Evolutionary conservation across 2,329 filamentous ascomycete species (phyloP), one percentile per base, ranked within the genome.

Genomic region (Pseudogymnoascus sp.): DNA sequence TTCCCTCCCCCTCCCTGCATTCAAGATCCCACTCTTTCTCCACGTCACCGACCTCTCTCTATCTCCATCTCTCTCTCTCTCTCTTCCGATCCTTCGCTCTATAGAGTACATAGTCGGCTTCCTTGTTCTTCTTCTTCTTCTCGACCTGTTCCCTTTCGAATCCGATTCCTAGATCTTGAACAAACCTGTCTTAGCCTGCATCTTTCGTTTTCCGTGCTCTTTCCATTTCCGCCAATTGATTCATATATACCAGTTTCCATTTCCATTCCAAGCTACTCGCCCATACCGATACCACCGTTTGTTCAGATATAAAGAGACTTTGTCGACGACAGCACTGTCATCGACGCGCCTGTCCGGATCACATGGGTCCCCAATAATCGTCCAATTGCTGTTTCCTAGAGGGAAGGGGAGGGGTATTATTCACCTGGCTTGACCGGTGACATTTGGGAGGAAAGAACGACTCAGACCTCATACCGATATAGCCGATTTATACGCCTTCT

Each of bases 251-350:
- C 50, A 33, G 50, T 31, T 31, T 1, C 50, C 50, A 33, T 56
- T 56, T 31, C 10, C 25, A 18, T 33, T 18, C n/a, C 3, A 3
- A 31, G 25, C n/a, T 12, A 4, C 28, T 8, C 28, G 23, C 47
- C 23, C 16, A 33, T 21, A 33, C 16, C 50, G n/a, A 53, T 7
- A 21, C 8, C 47, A 28, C 3, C 16, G n/a, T 16, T 53, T 50
- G 14, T 4, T 12, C 23, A 56, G 50, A 35, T 14, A 33, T 35
- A 53, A 42, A 31, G 23, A 31, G 23, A 10, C 2, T 16, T 64
- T 44, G 65, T 69, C 64, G 70, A 70, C 67, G 70, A 53, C 70
- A 72, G 71, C 18, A 69, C 62, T 71, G 70, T 71, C 71, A 67
- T 70, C 64, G 66, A 64, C 67, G 65, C 68, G 67, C 66, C 67